Conservation (phyloP, 2,329 filamentous ascomycete species). For the Xylaria arbuscula region DNA sequence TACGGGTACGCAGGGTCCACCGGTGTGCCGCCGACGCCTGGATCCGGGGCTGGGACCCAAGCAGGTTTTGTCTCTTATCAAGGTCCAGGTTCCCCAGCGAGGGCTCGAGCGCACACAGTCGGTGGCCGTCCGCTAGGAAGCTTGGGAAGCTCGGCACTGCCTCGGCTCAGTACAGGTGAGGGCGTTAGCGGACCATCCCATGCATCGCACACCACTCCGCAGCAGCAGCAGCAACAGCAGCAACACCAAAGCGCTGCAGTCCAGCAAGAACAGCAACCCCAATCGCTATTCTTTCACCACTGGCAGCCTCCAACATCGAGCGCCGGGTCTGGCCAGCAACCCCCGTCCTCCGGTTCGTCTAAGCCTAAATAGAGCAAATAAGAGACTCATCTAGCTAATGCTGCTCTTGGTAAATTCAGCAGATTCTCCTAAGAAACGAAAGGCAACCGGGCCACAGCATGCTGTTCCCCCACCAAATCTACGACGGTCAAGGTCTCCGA, state of each 20-base stretch:
- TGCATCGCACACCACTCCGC: conserved; percentile 60
- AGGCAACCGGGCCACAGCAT: conserved; percentile 70
- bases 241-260: conserved; percentile 63
- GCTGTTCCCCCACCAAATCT: conserved; percentile 59
- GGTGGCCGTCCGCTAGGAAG: conserved; percentile 54
- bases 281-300: conserved; percentile 89
- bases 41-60: conserved; percentile 54
- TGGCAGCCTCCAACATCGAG: conserved; percentile 85
- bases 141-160: conserved; percentile 54
- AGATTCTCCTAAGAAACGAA: conserved; percentile 87
- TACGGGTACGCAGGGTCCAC: conserved; percentile 57
- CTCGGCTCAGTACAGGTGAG: conserved; percentile 59
- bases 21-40: conserved; percentile 57
- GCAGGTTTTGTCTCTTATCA: conserved; percentile 57
- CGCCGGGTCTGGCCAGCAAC: conserved; percentile 72
- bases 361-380: conserved; percentile 61
- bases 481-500: conserved; percentile 63
- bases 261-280: conserved; percentile 73
- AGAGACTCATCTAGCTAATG: conserved; percentile 56
- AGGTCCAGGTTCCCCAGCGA: conserved; percentile 60
- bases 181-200: conserved; percentile 54
- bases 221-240: conserved; percentile 59
- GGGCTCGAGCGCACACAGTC: conserved; percentile 63
- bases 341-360: conserved; percentile 80
- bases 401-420: conserved; percentile 67